Base-by-base conservation (phyloP, 148 eudicot genomes). In the Vaccinium vitisidaea region DNA sequence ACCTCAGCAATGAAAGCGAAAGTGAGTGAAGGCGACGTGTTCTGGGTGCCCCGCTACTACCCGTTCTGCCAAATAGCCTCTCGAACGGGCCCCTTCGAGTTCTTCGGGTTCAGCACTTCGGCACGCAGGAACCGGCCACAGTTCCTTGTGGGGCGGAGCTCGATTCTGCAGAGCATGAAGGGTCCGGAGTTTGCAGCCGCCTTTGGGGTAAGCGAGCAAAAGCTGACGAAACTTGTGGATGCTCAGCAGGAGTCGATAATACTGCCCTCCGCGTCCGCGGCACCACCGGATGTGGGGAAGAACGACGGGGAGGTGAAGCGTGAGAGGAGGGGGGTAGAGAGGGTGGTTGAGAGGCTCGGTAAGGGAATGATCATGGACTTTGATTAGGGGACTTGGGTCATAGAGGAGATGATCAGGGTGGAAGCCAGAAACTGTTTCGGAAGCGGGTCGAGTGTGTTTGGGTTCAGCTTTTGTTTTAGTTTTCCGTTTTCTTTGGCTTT, bases 11-110 rank as follows among this genome's bases (percentile, higher is more conserved):
- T 92, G 93, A 93, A 90, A 25, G 89, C 99, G 2, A 79, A 85
- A 69, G 95, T 96, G 36, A 85, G 63, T 1, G 95, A 93, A 87
- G 98, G 99, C 0, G 92, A 93, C 11, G 95, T 95, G 32, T 96
- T 96, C 46, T 92, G 90, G 94, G 86, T 96, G 15, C 99, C 99
- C 0, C 86, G 91, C 18, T 93, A 92, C 91, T 96, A 93, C 90
- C 95, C 99, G 2, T 96, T 96, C 85, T 94, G 98, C 89, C 99
- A 96, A 52, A 94, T 95, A 6, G 96, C 98, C 52, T 93, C 99
- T 2, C 79, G 94, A 48, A 56, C 88, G 2, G 97, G 96, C 16
- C 91, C 98, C 0, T 92, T 96, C n/a, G 98, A 90, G 92, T 96
- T 96, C 88, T 92, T 96, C 15, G 99, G 98, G 23, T 94, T 96